Evolutionary conservation across 2,329 filamentous ascomycete genomes (phyloP).

Genomic region (Exophiala calicioides): DNA sequence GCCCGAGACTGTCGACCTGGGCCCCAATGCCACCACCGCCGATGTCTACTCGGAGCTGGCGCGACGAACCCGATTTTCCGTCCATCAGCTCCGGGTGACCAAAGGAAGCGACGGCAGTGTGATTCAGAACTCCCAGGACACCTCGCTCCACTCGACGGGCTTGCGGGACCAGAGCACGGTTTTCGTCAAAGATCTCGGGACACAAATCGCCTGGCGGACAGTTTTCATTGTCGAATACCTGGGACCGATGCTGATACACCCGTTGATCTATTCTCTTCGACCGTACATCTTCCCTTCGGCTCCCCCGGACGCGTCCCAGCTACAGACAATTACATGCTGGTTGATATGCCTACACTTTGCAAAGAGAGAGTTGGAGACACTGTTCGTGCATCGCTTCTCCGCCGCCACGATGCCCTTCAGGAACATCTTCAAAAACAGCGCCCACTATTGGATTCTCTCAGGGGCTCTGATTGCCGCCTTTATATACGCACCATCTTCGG

Average conservation of each 20-base stretch:
- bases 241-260: conserved; percentile 86
- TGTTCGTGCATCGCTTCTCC: conserved; percentile 94
- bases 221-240: conserved; percentile 96
- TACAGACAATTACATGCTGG: conserved; percentile 71
- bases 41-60: conserved; percentile 62
- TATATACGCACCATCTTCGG: conserved; percentile 76
- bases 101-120: conserved; percentile 63
- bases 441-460: conserved; percentile 87
- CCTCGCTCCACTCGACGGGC: conserved; percentile 57
- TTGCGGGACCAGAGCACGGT: conserved; percentile 63
- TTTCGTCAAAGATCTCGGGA: conserved; percentile 89
- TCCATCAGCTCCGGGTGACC: conserved; percentile 64
- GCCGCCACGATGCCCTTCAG: conserved; percentile 85
- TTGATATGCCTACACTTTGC: conserved; percentile 82
- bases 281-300: conserved; percentile 67
- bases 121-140: conserved; percentile 56
- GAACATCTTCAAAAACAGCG: conserved; percentile 94
- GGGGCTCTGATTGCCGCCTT: conserved; percentile 81
- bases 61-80: conserved; percentile 54
- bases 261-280: conserved; percentile 68
- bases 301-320: conserved; percentile 57
- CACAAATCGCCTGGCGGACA: conserved; percentile 87
- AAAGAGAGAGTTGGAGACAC: conserved; percentile 92
- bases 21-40: conserved; percentile 52
- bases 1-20: conserved; percentile 57